Base-by-base conservation (phyloP, 495 filamentous ascomycete genomes). In the Paragyromitra xinjiangensis region DNA sequence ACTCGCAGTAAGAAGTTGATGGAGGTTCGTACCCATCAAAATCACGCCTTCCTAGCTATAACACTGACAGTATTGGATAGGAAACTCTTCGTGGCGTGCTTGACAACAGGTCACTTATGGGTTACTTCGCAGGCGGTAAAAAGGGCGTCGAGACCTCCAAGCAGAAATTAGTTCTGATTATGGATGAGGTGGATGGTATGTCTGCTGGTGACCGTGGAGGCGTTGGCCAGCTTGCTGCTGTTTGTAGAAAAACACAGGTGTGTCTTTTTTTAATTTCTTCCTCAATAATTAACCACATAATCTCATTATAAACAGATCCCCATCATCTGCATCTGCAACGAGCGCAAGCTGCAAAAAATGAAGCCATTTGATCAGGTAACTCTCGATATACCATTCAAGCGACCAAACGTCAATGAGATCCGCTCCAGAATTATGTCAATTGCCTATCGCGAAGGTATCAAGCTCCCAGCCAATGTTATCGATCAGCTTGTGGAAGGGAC, bases 151-250 rank as follows among this genome's bases (percentile, higher is more conserved):
- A 98, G 66, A 85, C 85, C 39, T 87, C 86, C 24, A 98, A 94
- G 84, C 95, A 94, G 85, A 97, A 97, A 73, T 88, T 98, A 34
- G 93, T 97, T 8, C 86, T 99, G 12, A 92, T 99, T 85, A 98
- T 99, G 96, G 95, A 99, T 80, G 95, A 99, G 84, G 95, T 99
- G 6, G 95, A 99, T 81, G 95, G 95, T 44, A 99, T 99, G 95
- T 97, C 94, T 59, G 94, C 94, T 53, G 95, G 95, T 79, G 95
- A 99, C 83, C 90, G 95, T 55, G 95, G 95, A 77, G 95, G 95
- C 82, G 96, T 99, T 51, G 95, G 94, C 24, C 95, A 96, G 42
- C 87, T 99, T 48, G 95, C 95, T 62, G 91, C 94, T 61, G 89
- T 98, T 55, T 97, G 94, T 85, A 97, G 92, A 85, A 98, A 96